Evolutionary conservation across 2,329 filamentous ascomycete genomes (phyloP).

Genomic region (Neophaeococcomyces mojaviensis): DNA sequence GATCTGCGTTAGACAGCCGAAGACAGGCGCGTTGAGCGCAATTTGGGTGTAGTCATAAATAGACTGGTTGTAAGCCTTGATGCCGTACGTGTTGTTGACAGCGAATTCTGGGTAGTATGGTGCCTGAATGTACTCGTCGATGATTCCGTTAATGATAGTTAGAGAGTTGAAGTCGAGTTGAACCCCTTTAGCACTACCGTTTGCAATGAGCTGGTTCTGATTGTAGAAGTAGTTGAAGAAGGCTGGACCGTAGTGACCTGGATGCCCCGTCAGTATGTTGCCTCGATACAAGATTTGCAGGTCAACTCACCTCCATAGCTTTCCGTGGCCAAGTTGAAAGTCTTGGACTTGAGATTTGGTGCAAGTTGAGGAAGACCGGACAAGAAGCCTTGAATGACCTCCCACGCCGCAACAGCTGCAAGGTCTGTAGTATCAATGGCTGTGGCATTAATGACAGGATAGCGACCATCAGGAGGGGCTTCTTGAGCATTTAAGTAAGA

Average conservation of each 20-base stretch:
- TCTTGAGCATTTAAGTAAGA: conserved; percentile 38
- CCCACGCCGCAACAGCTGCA: conserved; percentile 49
- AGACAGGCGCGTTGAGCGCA: conserved; percentile 52
- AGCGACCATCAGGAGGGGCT: conserved; percentile 40
- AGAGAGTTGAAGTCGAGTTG: conserved; percentile 48
- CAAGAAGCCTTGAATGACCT: conserved; percentile 50
- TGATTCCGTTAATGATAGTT: conserved; percentile 51
- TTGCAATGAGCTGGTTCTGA: conserved; percentile 48
- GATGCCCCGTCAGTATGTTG: background rate
- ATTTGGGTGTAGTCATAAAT: conserved; percentile 54
- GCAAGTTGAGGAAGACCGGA: conserved; percentile 43
- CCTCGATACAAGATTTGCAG: background rate
- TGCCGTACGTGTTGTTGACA: conserved; percentile 50
- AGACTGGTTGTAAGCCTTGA: conserved; percentile 48
- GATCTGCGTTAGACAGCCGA: conserved; percentile 54
- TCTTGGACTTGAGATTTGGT: conserved; percentile 42
- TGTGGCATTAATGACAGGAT: conserved; percentile 43
- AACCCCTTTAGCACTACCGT: conserved; percentile 42
- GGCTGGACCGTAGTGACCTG: conserved; percentile 46
- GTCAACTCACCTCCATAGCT: conserved; percentile 20
- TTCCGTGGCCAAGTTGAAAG: conserved; percentile 55
- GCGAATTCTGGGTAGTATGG: conserved; percentile 46
- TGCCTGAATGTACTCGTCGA: conserved; percentile 46
- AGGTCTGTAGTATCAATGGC: conserved; percentile 46
- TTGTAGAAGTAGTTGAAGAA: conserved; percentile 53